Evolutionary conservation across 768 basidiomycete genomes (phyloP).

Genomic region (Pulveroboletus ravenelii): DNA sequence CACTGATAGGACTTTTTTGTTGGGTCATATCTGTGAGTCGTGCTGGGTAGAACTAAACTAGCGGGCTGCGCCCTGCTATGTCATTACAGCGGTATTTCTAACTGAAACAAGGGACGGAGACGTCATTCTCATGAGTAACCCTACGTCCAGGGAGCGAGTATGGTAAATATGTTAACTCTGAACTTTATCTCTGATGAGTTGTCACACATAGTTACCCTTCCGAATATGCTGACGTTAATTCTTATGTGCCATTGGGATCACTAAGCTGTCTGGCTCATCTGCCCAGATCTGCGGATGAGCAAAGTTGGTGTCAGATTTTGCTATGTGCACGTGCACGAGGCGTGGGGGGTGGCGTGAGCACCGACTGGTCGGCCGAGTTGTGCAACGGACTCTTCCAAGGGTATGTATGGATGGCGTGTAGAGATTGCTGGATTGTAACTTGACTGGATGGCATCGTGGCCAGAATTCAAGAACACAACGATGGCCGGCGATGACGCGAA

Average conservation of each 20-base stretch:
- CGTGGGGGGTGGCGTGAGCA: neutral
- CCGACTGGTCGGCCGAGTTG: neutral
- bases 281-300: neutral
- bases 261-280: neutral
- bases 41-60: neutral
- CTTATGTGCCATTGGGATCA: neutral
- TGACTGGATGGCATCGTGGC: neutral
- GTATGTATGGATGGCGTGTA: too few species aligned
- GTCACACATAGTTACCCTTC: neutral
- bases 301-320: neutral
- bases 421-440: too few species aligned
- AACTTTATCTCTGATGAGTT: constrained; percentile 13
- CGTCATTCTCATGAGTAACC: constrained; percentile 2
- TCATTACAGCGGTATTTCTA: neutral
- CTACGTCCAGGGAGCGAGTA: neutral
- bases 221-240: neutral
- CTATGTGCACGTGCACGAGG: neutral
- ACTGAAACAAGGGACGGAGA: constrained; percentile 5
- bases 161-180: constrained; percentile 8
- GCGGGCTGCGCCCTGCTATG: neutral
- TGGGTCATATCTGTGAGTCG: neutral
- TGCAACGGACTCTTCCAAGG: neutral
- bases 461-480: neutral
- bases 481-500: neutral
- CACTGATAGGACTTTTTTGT: too few species aligned